These are phyloP conservation scores for Cryphonectria radicalis DNA, from an alignment of 2,329 filamentous ascomycete genomes.

Conservation along the genomic window DNA sequence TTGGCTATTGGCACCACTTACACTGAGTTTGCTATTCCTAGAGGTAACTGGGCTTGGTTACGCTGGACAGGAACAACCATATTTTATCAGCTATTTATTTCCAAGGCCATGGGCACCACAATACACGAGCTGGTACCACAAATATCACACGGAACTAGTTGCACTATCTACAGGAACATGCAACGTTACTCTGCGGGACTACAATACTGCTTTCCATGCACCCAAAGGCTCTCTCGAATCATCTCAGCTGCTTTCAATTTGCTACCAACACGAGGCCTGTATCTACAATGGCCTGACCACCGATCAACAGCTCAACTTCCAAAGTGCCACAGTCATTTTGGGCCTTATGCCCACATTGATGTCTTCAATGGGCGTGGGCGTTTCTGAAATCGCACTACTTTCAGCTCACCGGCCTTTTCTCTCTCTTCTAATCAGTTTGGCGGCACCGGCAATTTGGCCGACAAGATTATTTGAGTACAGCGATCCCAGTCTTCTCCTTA, in stretches of 20 bases:
- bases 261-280: constrained; percentile 9
- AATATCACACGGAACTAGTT: constrained; percentile 1
- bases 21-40: not conserved
- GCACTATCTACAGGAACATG: not conserved
- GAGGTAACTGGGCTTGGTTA: not conserved
- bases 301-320: constrained; percentile 11
- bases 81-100: not conserved
- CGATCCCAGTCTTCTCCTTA: not conserved
- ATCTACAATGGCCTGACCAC: constrained; percentile 6
- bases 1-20: not conserved
- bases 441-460: constrained; percentile 5
- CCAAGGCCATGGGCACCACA: constrained; percentile 1
- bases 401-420: constrained; percentile 7
- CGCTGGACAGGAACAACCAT: not conserved
- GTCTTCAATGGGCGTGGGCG: constrained; percentile 1
- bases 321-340: not conserved
- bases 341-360: constrained; percentile 8
- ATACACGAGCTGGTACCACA: not conserved
- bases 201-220: not conserved
- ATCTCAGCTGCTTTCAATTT: constrained; percentile 4
- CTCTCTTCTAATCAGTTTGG: constrained; percentile 4
- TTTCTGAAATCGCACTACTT: not conserved
- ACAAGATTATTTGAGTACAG: constrained; percentile 3
- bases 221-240: not conserved
- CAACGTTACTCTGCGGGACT: not conserved